Base-by-base conservation (phyloP, 1,139 yeast genomes). In the Scheffersomyces parashehatae region DNA sequence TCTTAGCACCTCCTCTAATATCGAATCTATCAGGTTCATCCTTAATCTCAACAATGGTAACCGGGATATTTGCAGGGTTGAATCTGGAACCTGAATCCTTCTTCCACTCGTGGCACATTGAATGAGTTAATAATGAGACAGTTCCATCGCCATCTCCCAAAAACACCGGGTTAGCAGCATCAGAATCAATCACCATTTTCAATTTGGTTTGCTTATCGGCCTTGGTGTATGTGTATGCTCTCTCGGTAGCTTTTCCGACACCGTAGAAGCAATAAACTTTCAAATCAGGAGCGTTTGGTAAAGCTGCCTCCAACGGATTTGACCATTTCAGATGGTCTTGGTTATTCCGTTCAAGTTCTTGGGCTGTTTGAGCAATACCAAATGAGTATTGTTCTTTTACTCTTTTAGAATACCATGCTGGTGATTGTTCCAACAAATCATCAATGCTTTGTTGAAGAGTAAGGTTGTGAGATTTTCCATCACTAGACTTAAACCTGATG, bases 61-160 rank as follows among this genome's bases (percentile, higher is more conserved):
- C 95, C 16, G 73, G 59, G 3, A 82, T 67, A 26, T 79, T 77
- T 1, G 87, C 95, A 1, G 99, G 99, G 60, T 93, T 93, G 70
- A 79, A 91, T 46, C 86, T 75, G 35, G 88, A 82, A 32, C 64
- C 47, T 9, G 64, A 67, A 1, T 76, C 76, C 54, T 85, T 83
- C 54, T 85, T 83, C 98, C 98, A 91, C 58, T 87, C 85, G 58
- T 91, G 97, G 49, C 83, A 79, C 64, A 77, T 75, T 11, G 88
- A 58, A 56, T 93, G 98, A 1, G 97, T 85, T 53, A 90, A 65
- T 16, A 93, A 62, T 5, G 97, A 88, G 5, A 93, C 88, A 0
- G 99, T 93, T 3, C 99, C 99, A 61, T 93, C 99, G 16, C 99
- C 99, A 59, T 93, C 97, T 1, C 96, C 88, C 60, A 88, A 73